A percentile compares a stretch with the other conserved stretches of the same genome.
phyloP scores from a whole-genome alignment of 345 rosid species.

The Orychophragmus violaceus region DNA sequence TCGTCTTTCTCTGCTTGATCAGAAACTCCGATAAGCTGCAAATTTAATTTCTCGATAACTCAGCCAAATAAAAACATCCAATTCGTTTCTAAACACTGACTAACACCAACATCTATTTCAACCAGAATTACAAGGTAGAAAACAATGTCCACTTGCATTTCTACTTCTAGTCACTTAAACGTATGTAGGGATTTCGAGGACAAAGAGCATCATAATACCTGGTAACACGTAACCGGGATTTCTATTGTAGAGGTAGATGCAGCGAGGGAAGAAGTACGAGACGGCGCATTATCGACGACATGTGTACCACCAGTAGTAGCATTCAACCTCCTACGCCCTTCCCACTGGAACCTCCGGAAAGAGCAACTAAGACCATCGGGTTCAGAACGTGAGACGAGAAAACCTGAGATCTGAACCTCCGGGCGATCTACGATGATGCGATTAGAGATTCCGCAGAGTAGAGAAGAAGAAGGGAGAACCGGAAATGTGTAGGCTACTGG shows the following conservation, averaged over 20 bases:
- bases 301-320: conserved; percentile 38
- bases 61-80: background rate
- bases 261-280: conserved; percentile 22
- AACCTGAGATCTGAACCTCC: conserved; percentile 27
- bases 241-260: conserved; percentile 38
- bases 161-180: background rate
- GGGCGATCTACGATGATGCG: conserved; percentile 13
- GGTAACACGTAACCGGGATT: conserved; percentile 71
- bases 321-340: conserved; percentile 25
- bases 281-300: conserved; percentile 41
- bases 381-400: conserved; percentile 3
- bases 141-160: background rate
- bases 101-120: background rate
- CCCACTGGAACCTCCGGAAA: conserved; percentile 7
- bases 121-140: background rate
- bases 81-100: background rate
- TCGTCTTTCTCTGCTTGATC: conserved; percentile 88
- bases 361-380: conserved; percentile 20
- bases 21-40: conserved; percentile 73
- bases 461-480: conserved; percentile 26
- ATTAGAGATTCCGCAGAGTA: conserved; percentile 25
- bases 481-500: conserved; percentile 27
- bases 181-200: background rate
- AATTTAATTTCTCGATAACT: background rate
- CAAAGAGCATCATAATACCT: conserved; percentile 35